phyloP scores from a whole-genome alignment of 2,329 filamentous ascomycete genomes.

The Verruconis gallopava region DNA sequence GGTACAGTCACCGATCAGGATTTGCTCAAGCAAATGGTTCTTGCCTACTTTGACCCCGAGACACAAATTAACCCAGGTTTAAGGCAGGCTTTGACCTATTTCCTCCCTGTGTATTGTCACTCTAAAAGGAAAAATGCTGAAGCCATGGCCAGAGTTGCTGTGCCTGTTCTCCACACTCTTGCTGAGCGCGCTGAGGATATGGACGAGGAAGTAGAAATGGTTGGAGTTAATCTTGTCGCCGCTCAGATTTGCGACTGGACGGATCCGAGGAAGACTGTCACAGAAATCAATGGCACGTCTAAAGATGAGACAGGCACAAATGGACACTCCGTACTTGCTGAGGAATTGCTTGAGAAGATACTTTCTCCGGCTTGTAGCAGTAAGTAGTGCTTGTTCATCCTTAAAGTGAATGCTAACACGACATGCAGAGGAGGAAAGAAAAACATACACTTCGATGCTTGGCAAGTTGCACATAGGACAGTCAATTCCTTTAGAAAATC shows the following conservation, averaged over 20 bases:
- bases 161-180: conserved; percentile 63
- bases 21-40: conserved; percentile 70
- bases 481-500: conserved; percentile 32
- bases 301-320: conserved; percentile 54
- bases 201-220: conserved; percentile 57
- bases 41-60: conserved; percentile 81
- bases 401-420: conserved; percentile 17
- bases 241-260: conserved; percentile 89
- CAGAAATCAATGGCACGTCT: conserved; percentile 25
- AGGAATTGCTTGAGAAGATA: conserved; percentile 63
- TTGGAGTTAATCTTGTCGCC: conserved; percentile 63
- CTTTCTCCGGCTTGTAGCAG: conserved; percentile 50
- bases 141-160: conserved; percentile 61
- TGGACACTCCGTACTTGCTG: conserved; percentile 67
- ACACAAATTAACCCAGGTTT: conserved; percentile 70
- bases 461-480: conserved; percentile 71
- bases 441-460: conserved; percentile 62
- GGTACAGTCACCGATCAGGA: conserved; percentile 46
- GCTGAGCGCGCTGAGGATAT: conserved; percentile 45
- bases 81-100: conserved; percentile 80
- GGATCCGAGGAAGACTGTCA: conserved; percentile 65
- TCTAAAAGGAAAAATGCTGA: conserved; percentile 70
- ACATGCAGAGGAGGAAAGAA: conserved; percentile 66
- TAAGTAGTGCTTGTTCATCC: conserved; percentile 30
- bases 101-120: conserved; percentile 88